Evolutionary conservation across 768 basidiomycete species (phyloP), one percentile per base, ranked within the genome.

Genomic region (Fibroporia radiculosa): DNA sequence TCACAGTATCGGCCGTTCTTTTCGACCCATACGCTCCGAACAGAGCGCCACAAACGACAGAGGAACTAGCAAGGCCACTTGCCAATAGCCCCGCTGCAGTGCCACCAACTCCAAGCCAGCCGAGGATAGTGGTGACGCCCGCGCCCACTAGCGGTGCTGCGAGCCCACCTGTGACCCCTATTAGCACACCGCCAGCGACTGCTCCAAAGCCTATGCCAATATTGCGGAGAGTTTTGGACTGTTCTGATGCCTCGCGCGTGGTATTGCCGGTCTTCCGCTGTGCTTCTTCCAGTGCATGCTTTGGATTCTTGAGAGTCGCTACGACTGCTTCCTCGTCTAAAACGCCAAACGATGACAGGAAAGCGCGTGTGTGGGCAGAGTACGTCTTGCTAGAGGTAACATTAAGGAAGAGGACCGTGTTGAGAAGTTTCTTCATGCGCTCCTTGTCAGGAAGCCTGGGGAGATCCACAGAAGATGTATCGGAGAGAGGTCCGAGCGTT

Each of bases 141-240:
- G 75, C 75, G n/a, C 76, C 76, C 5, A 80, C 72, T 0, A 79
- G 51, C 12, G 77, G 77, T 8, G 77, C 77, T 2, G 75, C 77
- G 8, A 78, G 65, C 13, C 78, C 77, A 36, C 77, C 78, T n/a
- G 76, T 77, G 19, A 78, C 66, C 3, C 76, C 78, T 12, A 78
- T 59, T 25, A 78, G 61, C 18, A 77, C 66, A 12, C 77, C 77
- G 12, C 76, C 77, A 3, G 72, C 76, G 12, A 78, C 60, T 20
- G 76, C 75, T 13, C 71, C 74, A 16, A 74, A 52, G 2, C 74
- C 74, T 27, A 77, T 63, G 22, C 76, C 75, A n/a, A 68, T 63
- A 45, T 63, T 64, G 24, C 76, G 65, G 47, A 72, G 52, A 2
- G 65, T 61, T 53, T 62, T 67, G 14, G 67, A 65, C 27, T 60